Percentiles rank a stretch among this genome's conserved stretches.
Evolutionary conservation across 108 stramenopile genomes (phyloP).

Genomic region (Asterionellopsis glacialis): DNA sequence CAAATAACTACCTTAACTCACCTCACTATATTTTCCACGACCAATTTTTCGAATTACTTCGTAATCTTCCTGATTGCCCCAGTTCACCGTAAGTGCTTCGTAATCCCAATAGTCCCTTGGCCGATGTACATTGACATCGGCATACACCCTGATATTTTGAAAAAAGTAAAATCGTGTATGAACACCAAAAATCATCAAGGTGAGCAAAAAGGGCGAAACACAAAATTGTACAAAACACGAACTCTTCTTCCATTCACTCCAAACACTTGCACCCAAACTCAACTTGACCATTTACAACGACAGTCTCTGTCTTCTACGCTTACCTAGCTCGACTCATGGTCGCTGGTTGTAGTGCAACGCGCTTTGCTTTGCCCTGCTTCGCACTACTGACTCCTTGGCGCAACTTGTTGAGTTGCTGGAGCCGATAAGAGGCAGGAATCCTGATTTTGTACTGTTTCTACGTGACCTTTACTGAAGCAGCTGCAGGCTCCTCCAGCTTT

Average conservation of each 20-base stretch:
- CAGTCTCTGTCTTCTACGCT: neutral
- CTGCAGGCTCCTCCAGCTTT: too few relatives aligned
- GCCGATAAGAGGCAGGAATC: too few relatives aligned
- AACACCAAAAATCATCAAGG: neutral
- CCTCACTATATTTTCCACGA: constrained; percentile 98
- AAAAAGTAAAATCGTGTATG: neutral
- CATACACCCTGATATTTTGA: constrained; percentile 78
- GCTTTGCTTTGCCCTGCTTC: neutral
- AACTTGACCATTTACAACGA: neutral
- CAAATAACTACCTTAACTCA: constrained; percentile 9
- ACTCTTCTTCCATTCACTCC: too few relatives aligned
- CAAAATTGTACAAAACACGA: too few relatives aligned
- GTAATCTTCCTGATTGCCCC: constrained; percentile 99
- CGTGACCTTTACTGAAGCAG: too few relatives aligned
- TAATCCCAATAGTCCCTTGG: constrained; percentile 99
- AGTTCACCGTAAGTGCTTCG: constrained; percentile 95
- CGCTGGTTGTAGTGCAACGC: neutral
- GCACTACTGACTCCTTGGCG: too few relatives aligned
- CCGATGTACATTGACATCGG: constrained; percentile 97
- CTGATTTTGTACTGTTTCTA: too few relatives aligned
- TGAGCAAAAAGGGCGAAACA: neutral
- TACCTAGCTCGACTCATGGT: constrained; percentile 43
- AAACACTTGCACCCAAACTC: neutral
- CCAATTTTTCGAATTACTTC: constrained; percentile 99
- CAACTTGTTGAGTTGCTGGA: too few relatives aligned